Conservation (phyloP, 1,284 basidiomycete species). For the Coniferiporia sulphurascens region DNA sequence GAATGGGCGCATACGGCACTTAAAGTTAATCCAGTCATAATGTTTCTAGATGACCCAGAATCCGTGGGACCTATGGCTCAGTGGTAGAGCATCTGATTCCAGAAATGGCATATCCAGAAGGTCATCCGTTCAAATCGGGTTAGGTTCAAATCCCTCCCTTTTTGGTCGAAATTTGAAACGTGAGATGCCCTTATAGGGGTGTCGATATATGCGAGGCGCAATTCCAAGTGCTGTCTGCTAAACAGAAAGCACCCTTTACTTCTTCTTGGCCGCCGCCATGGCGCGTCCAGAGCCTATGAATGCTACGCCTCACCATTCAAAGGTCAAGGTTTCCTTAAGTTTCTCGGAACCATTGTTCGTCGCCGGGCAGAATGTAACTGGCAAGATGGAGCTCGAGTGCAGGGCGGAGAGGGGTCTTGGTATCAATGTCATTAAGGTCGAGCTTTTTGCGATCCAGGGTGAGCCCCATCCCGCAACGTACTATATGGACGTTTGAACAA, state of each 20-base stretch:
- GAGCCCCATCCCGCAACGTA: background rate
- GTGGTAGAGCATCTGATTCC: background rate
- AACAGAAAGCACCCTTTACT: background rate
- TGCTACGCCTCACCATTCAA: slow-evolving; percentile 65
- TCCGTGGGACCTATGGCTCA: background rate
- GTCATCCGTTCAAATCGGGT: background rate
- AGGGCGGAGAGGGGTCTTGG: slow-evolving; percentile 67
- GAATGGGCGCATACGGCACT: no score
- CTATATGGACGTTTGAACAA: background rate
- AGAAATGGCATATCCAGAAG: background rate
- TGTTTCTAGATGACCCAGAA: no score
- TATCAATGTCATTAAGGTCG: slow-evolving; percentile 67
- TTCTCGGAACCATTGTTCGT: slow-evolving; percentile 55
- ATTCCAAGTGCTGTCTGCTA: no score
- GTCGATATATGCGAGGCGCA: no score
- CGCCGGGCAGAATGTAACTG: slow-evolving; percentile 58
- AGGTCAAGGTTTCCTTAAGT: slow-evolving; percentile 60
- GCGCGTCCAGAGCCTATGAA: slow-evolving; percentile 66
- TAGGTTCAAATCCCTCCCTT: background rate
- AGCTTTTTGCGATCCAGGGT: slow-evolving; percentile 72
- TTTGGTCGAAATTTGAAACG: background rate
- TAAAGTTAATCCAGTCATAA: no score
- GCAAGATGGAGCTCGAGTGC: slow-evolving; percentile 74
- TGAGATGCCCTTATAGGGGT: no score
- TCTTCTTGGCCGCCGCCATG: slow-evolving; percentile 7